Evolutionary conservation across 2,329 filamentous ascomycete genomes (phyloP).

Genomic region (Aspergillus sergii): DNA sequence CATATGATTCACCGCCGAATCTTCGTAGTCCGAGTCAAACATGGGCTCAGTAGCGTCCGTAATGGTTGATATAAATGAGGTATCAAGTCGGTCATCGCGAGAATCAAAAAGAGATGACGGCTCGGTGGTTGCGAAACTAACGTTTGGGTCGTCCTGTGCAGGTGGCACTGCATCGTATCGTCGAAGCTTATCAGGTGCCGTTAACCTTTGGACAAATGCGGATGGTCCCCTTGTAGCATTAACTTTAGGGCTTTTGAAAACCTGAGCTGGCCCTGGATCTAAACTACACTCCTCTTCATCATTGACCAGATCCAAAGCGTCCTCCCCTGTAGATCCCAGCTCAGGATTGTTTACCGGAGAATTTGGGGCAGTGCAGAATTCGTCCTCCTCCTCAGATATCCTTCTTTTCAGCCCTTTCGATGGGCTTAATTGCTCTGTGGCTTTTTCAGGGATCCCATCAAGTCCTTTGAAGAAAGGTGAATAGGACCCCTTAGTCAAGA

Average conservation of each 20-base stretch:
- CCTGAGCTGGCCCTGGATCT: not conserved
- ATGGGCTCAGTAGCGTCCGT: constrained; percentile 32
- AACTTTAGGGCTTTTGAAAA: constrained; percentile 11
- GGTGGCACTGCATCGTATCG: constrained; percentile 22
- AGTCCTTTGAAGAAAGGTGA: not conserved
- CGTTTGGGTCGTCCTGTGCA: constrained; percentile 9
- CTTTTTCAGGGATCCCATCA: constrained; percentile 8
- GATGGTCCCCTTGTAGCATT: constrained; percentile 7
- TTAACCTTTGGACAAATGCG: constrained; percentile 24
- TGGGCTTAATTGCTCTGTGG: not conserved
- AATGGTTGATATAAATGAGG: constrained; percentile 29
- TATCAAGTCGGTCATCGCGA: constrained; percentile 11
- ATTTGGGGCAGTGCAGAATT: constrained; percentile 35
- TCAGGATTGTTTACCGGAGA: constrained; percentile 26
- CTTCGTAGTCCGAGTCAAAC: constrained; percentile 28
- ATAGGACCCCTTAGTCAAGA: constrained; percentile 28
- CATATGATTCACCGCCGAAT: constrained; percentile 28
- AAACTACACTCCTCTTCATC: not conserved
- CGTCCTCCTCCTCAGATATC: constrained; percentile 26
- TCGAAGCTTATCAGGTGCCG: constrained; percentile 17
- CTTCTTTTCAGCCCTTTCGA: constrained; percentile 15
- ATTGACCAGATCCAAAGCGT: not conserved
- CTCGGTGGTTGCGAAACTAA: constrained; percentile 29
- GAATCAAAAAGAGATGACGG: constrained; percentile 22
- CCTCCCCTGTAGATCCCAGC: not conserved